These are phyloP conservation scores for Cladorrhinum samala DNA, from an alignment of 495 filamentous ascomycete genomes.

Conservation along the genomic window DNA sequence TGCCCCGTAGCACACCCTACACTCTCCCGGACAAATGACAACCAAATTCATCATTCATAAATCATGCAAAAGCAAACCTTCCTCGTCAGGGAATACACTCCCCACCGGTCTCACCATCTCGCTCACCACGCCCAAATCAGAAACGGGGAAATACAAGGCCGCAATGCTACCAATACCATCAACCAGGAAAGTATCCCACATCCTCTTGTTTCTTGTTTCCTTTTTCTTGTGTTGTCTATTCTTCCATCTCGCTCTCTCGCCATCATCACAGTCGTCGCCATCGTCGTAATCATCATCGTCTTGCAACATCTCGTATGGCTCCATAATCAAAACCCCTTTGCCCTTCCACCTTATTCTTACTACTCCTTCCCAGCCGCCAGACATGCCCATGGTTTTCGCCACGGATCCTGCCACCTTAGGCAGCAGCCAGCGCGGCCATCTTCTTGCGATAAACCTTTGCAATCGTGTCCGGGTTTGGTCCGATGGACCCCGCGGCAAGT, in stretches of 20 bases:
- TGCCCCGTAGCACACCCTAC: too few species aligned
- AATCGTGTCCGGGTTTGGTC: slow-evolving; percentile 27
- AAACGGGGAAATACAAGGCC: slow-evolving; percentile 9
- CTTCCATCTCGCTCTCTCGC: not conserved
- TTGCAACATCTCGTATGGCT: too few species aligned
- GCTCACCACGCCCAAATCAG: slow-evolving; percentile 7
- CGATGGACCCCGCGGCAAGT: slow-evolving; percentile 23
- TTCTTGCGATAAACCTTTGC: slow-evolving; percentile 31
- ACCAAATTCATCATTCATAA: not conserved
- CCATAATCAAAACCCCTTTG: too few species aligned
- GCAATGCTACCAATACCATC: slow-evolving; percentile 8
- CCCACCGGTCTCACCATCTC: slow-evolving; percentile 2
- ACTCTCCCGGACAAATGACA: too few species aligned
- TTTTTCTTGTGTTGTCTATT: not conserved
- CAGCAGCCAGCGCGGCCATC: slow-evolving; percentile 17
- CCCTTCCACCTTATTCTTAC: not conserved
- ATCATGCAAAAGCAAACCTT: not conserved
- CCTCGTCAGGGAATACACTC: too few species aligned
- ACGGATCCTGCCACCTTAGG: too few species aligned
- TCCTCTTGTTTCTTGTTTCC: not conserved
- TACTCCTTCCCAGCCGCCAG: not conserved
- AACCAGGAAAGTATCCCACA: slow-evolving; percentile 1
- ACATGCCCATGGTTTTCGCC: too few species aligned
- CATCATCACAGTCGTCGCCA: not conserved
- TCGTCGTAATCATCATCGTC: not conserved